These are phyloP conservation scores for Aspergillus latus DNA, from an alignment of 2,329 filamentous ascomycete genomes.

Conservation along the genomic window DNA sequence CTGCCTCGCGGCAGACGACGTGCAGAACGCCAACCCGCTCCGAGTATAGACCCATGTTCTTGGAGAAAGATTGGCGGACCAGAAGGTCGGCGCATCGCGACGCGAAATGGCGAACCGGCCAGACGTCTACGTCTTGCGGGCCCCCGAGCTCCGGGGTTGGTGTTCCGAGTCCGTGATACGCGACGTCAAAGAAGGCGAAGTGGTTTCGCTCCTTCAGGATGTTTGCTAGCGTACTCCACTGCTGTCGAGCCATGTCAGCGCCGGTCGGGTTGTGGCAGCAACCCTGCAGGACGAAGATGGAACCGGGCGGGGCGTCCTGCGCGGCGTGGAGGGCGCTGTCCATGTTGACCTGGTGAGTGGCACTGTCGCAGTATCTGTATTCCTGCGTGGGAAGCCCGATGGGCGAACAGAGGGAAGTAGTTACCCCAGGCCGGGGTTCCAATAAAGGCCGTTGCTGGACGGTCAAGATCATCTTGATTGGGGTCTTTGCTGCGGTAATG, in stretches of 20 bases:
- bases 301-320: constrained; percentile 51
- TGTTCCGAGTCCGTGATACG: constrained; percentile 91
- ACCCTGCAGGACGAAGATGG: constrained; percentile 82
- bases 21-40: constrained; percentile 90
- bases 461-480: neutral
- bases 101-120: constrained; percentile 80
- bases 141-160: constrained; percentile 68
- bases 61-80: constrained; percentile 55
- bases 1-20: constrained; percentile 22
- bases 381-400: constrained; percentile 11
- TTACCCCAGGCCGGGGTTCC: constrained; percentile 93
- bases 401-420: constrained; percentile 81
- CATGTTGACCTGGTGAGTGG: neutral
- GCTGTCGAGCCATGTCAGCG: constrained; percentile 77
- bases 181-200: constrained; percentile 90
- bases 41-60: constrained; percentile 74
- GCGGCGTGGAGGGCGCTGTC: neutral
- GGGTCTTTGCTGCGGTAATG: constrained; percentile 49
- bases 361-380: constrained; percentile 2
- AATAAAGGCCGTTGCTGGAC: constrained; percentile 66
- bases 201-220: constrained; percentile 71
- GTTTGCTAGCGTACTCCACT: constrained; percentile 78
- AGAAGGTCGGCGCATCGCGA: constrained; percentile 23
- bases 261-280: constrained; percentile 97
- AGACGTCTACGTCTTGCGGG: too few relatives aligned